Evolutionary conservation across 1,284 basidiomycete species (phyloP).

Genomic region (Ganoderma leucocontextum): DNA sequence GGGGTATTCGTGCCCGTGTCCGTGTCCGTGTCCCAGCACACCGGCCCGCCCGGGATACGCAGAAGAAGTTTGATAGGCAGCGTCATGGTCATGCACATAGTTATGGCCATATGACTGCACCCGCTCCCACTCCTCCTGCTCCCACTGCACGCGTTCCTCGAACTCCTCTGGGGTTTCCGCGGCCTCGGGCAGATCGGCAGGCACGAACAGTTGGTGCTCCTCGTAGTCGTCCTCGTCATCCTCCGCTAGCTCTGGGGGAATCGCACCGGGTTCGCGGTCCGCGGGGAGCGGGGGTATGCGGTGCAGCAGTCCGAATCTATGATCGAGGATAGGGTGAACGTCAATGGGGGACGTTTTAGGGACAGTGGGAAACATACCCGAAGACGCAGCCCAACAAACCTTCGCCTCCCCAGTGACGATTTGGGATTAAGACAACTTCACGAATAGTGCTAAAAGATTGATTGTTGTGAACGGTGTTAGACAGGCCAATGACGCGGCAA

Average conservation of each 20-base stretch:
- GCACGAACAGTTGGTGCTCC: constrained; percentile 73
- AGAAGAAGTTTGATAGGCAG: constrained; percentile 41
- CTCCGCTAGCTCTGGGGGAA: constrained; percentile 61
- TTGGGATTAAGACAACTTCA: constrained; percentile 93
- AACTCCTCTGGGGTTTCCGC: constrained; percentile 45
- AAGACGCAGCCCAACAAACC: constrained; percentile 94
- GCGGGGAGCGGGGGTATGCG: constrained; percentile 80
- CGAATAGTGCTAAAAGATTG: constrained; percentile 73
- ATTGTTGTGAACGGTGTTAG: constrained; percentile 21
- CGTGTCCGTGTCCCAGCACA: constrained; percentile 16
- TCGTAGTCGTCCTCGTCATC: constrained; percentile 57
- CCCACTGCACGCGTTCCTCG: constrained; percentile 49
- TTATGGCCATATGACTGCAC: constrained; percentile 41
- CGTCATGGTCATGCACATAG: constrained; percentile 38
- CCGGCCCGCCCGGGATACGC: constrained; percentile 33
- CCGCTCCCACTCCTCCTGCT: constrained; percentile 51
- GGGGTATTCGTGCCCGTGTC: not conserved
- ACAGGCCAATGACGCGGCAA: constrained; percentile 31
- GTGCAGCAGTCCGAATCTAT: constrained; percentile 85
- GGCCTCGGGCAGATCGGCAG: constrained; percentile 58
- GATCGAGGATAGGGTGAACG: constrained; percentile 10
- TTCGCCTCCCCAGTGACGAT: constrained; percentile 95
- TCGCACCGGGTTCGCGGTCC: constrained; percentile 60
- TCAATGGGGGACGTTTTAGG: constrained; percentile 6
- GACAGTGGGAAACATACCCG: constrained; percentile 63